These are phyloP conservation scores for Erythrophleum ivorense DNA, from an alignment of 331 rosid species.

Conservation along the genomic window DNA sequence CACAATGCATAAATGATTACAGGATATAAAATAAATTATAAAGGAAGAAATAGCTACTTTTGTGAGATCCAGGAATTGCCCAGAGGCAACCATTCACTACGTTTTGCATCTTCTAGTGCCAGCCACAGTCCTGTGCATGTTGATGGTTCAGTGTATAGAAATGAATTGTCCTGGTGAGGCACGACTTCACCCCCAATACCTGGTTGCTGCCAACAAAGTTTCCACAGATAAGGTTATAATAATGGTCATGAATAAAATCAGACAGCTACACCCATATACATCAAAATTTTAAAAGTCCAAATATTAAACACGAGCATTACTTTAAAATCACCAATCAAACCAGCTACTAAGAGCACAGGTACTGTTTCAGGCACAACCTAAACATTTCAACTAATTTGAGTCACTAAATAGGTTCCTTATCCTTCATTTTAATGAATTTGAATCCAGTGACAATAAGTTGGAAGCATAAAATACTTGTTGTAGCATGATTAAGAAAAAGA, in stretches of 20 bases:
- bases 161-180: conserved; percentile 97
- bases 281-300: not conserved
- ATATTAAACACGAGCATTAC: conserved; percentile 1
- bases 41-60: conserved; percentile 53
- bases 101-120: conserved; percentile 90
- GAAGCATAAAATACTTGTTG: conserved; percentile 17
- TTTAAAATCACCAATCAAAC: conserved; percentile 16
- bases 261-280: not conserved
- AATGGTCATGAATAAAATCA: conserved; percentile 29
- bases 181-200: conserved; percentile 98
- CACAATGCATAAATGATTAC: conserved; percentile 15
- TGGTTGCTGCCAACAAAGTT: conserved; percentile 76
- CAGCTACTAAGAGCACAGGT: not conserved
- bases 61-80: conserved; percentile 96
- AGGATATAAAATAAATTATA: conserved; percentile 25
- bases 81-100: conserved; percentile 81
- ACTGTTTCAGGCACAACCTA: conserved; percentile 17
- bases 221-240: conserved; percentile 33
- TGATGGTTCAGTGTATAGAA: conserved; percentile 85
- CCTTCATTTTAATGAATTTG: conserved; percentile 21
- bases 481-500: conserved; percentile 21
- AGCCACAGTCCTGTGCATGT: conserved; percentile 97
- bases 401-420: conserved; percentile 5
- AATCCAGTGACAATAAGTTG: not conserved
- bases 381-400: conserved; percentile 2